Percentiles rank a stretch among this genome's conserved stretches.
phyloP scores from a whole-genome alignment of 768 basidiomycete species.

The Botryobasidium botryosum region DNA sequence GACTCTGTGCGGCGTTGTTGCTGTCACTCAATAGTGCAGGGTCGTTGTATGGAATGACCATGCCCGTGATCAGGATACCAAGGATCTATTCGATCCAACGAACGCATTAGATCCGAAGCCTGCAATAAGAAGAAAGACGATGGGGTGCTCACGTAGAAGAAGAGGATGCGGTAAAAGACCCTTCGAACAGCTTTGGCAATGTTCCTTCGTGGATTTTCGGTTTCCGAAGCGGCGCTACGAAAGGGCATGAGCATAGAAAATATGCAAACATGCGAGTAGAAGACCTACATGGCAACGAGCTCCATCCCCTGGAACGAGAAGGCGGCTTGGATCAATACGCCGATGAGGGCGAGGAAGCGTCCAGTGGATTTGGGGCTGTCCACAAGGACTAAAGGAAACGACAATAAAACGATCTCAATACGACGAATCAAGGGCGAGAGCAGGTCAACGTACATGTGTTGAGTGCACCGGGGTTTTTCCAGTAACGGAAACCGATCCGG shows the following conservation, averaged over 20 bases:
- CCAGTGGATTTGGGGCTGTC: conserved; percentile 15
- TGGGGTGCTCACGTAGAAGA: conserved; percentile 72
- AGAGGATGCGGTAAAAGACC: conserved; percentile 63
- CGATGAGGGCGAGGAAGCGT: conserved; percentile 26
- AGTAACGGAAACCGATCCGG: conserved; percentile 29
- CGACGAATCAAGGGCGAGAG: background rate
- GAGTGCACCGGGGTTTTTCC: conserved; percentile 18
- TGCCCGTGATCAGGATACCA: conserved; percentile 7
- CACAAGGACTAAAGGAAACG: conserved; percentile 6
- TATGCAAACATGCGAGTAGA: conserved; percentile 15
- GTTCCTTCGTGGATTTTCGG: conserved; percentile 59
- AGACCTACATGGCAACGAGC: conserved; percentile 43
- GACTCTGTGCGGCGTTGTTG: conserved; percentile 60
- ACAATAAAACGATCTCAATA: conserved; percentile 8
- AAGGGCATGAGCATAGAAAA: conserved; percentile 16
- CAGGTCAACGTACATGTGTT: conserved; percentile 9
- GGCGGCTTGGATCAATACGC: conserved; percentile 35
- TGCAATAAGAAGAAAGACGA: conserved; percentile 20
- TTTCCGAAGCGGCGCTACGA: conserved; percentile 63
- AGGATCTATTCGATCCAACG: too few species aligned
- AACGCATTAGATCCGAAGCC: too few species aligned
- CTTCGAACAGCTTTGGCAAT: conserved; percentile 59
- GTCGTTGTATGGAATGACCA: conserved; percentile 7
- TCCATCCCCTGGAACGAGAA: conserved; percentile 74
- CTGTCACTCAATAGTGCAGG: conserved; percentile 21